Conservation (phyloP, 148 eudicot species). For the Vaccinium myrtillus region DNA sequence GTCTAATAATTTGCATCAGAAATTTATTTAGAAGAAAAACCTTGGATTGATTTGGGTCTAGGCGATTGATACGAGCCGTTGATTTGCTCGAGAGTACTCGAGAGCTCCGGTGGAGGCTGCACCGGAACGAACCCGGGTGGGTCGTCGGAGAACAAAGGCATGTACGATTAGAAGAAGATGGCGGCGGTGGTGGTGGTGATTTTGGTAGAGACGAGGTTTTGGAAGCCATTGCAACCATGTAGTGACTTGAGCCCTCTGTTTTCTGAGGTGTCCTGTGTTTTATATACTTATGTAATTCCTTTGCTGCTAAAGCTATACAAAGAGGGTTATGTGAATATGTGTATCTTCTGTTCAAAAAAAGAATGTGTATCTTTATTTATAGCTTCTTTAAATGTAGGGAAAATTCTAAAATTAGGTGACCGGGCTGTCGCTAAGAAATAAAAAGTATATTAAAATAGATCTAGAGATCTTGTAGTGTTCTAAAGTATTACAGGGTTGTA, state of each 20-base stretch:
- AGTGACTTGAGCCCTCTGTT: not conserved
- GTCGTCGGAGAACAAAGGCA: conserved; percentile 25
- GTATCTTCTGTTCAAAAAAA: no score
- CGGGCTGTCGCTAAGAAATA: no score
- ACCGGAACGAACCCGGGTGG: conserved; percentile 22
- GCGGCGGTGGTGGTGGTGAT: not conserved
- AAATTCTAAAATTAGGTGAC: no score
- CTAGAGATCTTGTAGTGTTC: no score
- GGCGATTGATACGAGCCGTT: conserved; percentile 13
- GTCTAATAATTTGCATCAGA: conserved; percentile 17
- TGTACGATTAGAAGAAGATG: not conserved
- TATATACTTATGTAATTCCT: not conserved
- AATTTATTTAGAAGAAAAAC: conserved; percentile 1
- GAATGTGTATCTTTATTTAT: not conserved
- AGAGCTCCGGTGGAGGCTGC: conserved; percentile 20
- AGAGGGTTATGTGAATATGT: not conserved
- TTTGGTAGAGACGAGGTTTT: not conserved
- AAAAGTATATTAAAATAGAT: no score
- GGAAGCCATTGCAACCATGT: not conserved
- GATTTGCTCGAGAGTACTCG: not conserved
- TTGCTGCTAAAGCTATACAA: not conserved
- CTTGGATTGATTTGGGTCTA: not conserved
- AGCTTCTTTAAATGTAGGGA: not conserved
- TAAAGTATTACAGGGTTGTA: no score
- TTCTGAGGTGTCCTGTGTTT: not conserved